phyloP scores from a whole-genome alignment of 805 yeast species.

The Candida succiphila region DNA sequence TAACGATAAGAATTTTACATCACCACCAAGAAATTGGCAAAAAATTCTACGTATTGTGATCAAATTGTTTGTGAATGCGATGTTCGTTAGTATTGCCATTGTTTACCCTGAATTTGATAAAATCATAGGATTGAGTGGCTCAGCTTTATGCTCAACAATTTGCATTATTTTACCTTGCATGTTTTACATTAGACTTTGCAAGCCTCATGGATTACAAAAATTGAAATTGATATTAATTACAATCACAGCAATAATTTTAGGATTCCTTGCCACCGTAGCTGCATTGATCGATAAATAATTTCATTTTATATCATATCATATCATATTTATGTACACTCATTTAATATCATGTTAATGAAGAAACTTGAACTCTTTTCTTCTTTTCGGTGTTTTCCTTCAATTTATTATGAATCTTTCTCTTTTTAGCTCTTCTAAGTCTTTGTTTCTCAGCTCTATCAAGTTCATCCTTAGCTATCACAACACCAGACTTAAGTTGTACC shows the following conservation, averaged over 20 bases:
- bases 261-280: conserved; percentile 54
- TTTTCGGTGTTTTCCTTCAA: conserved; percentile 19
- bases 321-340: neutral
- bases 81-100: conserved; percentile 59
- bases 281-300: conserved; percentile 21
- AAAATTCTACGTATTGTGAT: conserved; percentile 14
- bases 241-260: conserved; percentile 35
- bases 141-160: conserved; percentile 70
- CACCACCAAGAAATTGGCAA: conserved; percentile 1
- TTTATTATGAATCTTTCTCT: conserved; percentile 48
- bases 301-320: neutral
- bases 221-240: conserved; percentile 33
- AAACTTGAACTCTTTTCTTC: conserved; percentile 15
- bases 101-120: conserved; percentile 77
- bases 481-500: conserved; percentile 65
- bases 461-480: conserved; percentile 74
- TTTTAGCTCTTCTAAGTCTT: conserved; percentile 76
- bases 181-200: conserved; percentile 61
- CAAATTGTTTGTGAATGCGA: conserved; percentile 44
- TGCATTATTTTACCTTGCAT: conserved; percentile 74
- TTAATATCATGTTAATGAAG: neutral
- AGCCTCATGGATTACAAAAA: conserved; percentile 33
- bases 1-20: conserved; percentile 8
- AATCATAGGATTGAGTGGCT: conserved; percentile 76
- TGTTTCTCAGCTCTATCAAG: conserved; percentile 77